Percentiles rank a stretch among this genome's conserved stretches.
These are phyloP conservation scores for Lepidium didymum DNA, from an alignment of 345 rosid species.

Conservation along the genomic window DNA sequence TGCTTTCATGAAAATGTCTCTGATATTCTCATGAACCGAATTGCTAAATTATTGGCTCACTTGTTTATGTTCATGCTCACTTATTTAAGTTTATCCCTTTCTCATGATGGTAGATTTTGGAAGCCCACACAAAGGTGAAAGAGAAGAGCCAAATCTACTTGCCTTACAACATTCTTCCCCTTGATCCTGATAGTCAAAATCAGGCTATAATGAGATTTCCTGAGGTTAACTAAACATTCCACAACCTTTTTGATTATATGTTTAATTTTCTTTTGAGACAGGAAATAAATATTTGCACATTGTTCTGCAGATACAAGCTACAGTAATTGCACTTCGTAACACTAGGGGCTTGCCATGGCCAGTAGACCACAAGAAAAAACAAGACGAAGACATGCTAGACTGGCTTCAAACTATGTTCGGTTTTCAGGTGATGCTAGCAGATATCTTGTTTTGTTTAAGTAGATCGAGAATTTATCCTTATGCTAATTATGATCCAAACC, in stretches of 20 bases:
- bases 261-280: not conserved
- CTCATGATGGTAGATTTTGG: constrained; percentile 45
- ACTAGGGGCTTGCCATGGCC: constrained; percentile 49
- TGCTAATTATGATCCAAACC: not conserved
- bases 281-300: not conserved
- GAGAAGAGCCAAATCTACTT: constrained; percentile 54
- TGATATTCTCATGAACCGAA: not conserved
- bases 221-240: constrained; percentile 32
- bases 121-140: constrained; percentile 53
- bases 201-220: constrained; percentile 62
- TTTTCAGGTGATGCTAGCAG: constrained; percentile 41
- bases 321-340: constrained; percentile 40
- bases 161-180: constrained; percentile 66
- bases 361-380: constrained; percentile 34
- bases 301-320: constrained; percentile 32
- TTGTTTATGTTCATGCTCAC: constrained; percentile 4
- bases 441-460: not conserved
- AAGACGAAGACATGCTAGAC: constrained; percentile 51
- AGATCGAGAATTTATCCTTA: not conserved
- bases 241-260: not conserved
- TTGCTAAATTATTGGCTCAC: not conserved
- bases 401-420: constrained; percentile 64
- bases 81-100: constrained; percentile 12
- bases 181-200: constrained; percentile 59
- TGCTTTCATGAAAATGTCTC: not conserved